Evolutionary conservation across 108 stramenopile genomes (phyloP), one percentile per base, ranked within the genome.

Genomic region (Pseudonitzschia pungens): DNA sequence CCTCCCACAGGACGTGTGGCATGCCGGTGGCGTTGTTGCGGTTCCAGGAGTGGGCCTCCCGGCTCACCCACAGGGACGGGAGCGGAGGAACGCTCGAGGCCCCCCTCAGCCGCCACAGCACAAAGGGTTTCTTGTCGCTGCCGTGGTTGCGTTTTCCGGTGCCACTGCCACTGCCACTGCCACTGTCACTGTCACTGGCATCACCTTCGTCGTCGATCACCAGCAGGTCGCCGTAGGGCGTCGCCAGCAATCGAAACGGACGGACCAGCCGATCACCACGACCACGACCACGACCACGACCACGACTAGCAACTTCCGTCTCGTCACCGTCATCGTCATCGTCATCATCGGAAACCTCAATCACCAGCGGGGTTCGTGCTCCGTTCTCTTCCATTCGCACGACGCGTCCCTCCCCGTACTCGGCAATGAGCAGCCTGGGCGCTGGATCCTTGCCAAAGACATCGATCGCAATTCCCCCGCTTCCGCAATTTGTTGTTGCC

Each of bases 381-480:
- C 92, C 92, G 51, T 72, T 86, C 36, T 84, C 79, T 67, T 93
- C 92, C 36, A 93, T 60, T 52, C 92, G 79, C 22, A 86, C 72
- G 57, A 93, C 87, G 18, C 92, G 78, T 56, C 77, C 77, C 63
- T 93, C 92, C 28, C 92, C 92, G 84, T 84, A 87, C 73, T 93
- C 92, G 0, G 85, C 84, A 36, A 93, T 81, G 26, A 83, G 42
- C 14, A 90, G 29, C 48, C 67, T 71, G 36, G 33, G 51, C 36
- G 16, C 22, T 9, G 66, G 20, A 7, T 11, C 43, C 3, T 36
- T 70, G 20, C 29, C 70, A 63, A 31, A 42, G 0, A 28, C 4
- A 28, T 85, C 84, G 20, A 89, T 73, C 8, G 86, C 79, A 26
- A 93, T 65, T 14, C 88, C 88, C 8, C 86, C 84, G 70, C 83